Percentiles rank a stretch among this genome's conserved stretches.
Evolutionary conservation across 2,329 filamentous ascomycete genomes (phyloP).

Genomic region (Purpureocillium lavendulum): DNA sequence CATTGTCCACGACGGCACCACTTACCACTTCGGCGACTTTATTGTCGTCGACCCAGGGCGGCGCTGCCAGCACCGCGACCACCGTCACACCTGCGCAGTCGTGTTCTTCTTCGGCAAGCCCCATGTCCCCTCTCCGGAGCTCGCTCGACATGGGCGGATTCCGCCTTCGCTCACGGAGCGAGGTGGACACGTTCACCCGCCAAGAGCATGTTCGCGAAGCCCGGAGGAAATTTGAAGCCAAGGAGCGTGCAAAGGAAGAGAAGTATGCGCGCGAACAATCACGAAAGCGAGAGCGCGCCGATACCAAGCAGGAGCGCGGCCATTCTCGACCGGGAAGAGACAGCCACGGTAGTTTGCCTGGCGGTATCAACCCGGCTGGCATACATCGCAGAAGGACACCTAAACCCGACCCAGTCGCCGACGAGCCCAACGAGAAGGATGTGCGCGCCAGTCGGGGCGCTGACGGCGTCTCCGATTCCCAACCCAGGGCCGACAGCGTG

Average conservation of each 20-base stretch:
- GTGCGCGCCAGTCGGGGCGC: conserved; percentile 27
- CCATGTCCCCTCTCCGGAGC: conserved; percentile 44
- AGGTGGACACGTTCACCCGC: conserved; percentile 46
- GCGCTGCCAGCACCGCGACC: conserved; percentile 11
- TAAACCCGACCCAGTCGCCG: conserved; percentile 16
- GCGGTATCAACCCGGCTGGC: conserved; percentile 22
- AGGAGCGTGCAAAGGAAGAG: conserved; percentile 52
- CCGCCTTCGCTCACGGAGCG: conserved; percentile 51
- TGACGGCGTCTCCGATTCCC: conserved; percentile 4
- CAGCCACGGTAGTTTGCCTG: conserved; percentile 23
- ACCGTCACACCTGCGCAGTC: not conserved
- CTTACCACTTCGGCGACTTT: conserved; percentile 15
- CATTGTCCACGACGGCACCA: conserved; percentile 19
- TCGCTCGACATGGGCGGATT: conserved; percentile 51
- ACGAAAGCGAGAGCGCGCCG: conserved; percentile 49
- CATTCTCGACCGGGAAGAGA: conserved; percentile 32
- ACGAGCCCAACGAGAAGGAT: conserved; percentile 31
- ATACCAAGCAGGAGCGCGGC: conserved; percentile 46
- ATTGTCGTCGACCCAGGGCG: conserved; percentile 16
- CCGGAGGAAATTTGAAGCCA: conserved; percentile 54
- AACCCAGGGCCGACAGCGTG: conserved; percentile 29
- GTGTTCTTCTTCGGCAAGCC: conserved; percentile 22
- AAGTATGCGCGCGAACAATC: conserved; percentile 53
- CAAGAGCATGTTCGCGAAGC: conserved; percentile 52
- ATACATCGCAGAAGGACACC: conserved; percentile 17